Conservation (phyloP, 1,139 yeast species). For the Candida dubliniensis region DNA sequence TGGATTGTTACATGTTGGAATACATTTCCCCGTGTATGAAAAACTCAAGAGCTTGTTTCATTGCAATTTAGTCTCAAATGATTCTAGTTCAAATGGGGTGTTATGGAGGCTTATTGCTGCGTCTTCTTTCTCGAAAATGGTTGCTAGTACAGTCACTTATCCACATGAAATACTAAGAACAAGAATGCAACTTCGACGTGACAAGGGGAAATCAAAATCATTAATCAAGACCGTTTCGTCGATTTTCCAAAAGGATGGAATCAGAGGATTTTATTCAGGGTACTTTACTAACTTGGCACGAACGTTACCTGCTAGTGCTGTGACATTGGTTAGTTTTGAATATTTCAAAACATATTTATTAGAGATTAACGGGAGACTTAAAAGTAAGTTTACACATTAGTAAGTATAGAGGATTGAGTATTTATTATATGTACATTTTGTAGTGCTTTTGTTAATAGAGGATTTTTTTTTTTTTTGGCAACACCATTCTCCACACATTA, state of each 20-base stretch:
- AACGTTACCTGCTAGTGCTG: conserved; percentile 94
- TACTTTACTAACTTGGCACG: conserved; percentile 81
- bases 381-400: conserved; percentile 1
- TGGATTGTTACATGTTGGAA: conserved; percentile 91
- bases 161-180: conserved; percentile 97
- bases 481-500: no score
- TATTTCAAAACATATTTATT: conserved; percentile 66
- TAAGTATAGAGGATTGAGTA: no score
- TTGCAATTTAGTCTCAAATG: conserved; percentile 23
- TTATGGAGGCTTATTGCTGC: conserved; percentile 60
- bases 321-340: conserved; percentile 92
- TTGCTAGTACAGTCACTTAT: conserved; percentile 86
- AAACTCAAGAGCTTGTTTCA: conserved; percentile 57
- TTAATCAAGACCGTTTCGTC: conserved; percentile 32
- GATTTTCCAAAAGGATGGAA: conserved; percentile 70
- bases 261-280: conserved; percentile 86
- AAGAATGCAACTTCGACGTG: conserved; percentile 67
- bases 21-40: conserved; percentile 96
- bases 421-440: no score
- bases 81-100: conserved; percentile 30
- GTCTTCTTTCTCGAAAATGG: conserved; percentile 80
- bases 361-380: conserved; percentile 32
- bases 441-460: not conserved
- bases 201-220: conserved; percentile 13
- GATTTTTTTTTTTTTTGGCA: not conserved